phyloP scores from a whole-genome alignment of 148 eudicot species.

The Polygonum maritimum region DNA sequence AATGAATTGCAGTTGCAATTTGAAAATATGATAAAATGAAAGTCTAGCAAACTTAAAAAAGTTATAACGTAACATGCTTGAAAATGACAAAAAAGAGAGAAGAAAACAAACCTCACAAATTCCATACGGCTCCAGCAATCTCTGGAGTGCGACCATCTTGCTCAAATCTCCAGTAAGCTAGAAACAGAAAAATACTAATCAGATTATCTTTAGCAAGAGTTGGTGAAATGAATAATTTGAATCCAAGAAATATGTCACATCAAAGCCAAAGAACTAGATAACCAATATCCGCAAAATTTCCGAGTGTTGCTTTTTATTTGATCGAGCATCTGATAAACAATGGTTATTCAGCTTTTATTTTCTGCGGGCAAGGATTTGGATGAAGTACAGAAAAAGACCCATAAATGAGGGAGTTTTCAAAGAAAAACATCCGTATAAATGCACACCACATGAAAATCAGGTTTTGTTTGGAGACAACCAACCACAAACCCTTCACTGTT shows the following conservation, averaged over 20 bases:
- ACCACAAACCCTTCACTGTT: not conserved
- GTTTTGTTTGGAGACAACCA: not conserved
- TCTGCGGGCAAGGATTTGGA: not conserved
- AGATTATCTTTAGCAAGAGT: not conserved
- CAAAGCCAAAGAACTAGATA: not conserved
- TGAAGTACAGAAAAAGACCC: not conserved
- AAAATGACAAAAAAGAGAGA: not conserved
- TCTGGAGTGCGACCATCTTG: slow-evolving; percentile 91
- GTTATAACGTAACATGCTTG: not conserved
- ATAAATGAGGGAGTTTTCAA: not conserved
- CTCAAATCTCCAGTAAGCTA: slow-evolving; percentile 76
- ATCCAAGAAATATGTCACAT: not conserved
- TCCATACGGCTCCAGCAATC: slow-evolving; percentile 78
- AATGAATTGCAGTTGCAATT: not conserved
- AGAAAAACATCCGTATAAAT: not conserved
- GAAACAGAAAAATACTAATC: not conserved
- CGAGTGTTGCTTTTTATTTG: not conserved
- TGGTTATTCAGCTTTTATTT: not conserved
- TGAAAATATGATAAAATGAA: not conserved
- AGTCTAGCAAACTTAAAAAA: not conserved
- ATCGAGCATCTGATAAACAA: not conserved
- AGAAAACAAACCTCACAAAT: slow-evolving; percentile 76
- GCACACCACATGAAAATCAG: not conserved
- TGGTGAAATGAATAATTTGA: not conserved
- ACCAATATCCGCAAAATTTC: not conserved